Conservation (phyloP, 345 rosid species). For the Eucalyptus polyanthemos region DNA sequence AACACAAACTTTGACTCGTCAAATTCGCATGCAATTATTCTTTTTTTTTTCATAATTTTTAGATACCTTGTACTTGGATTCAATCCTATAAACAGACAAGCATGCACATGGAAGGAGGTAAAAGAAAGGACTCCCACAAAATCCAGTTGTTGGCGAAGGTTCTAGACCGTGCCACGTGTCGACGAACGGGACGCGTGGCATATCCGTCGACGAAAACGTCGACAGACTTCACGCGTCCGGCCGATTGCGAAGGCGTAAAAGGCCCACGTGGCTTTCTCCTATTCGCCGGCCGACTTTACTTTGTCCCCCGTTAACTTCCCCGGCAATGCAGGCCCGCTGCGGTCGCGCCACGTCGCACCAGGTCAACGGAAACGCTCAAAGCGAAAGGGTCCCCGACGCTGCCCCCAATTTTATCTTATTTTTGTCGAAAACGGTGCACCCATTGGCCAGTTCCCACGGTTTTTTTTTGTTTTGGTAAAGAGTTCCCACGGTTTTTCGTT, state of each 20-base stretch:
- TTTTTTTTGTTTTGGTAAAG: neutral
- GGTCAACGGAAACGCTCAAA: neutral
- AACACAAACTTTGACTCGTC: neutral
- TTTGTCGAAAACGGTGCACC: neutral
- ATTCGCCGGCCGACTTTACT: neutral
- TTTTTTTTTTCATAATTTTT: neutral
- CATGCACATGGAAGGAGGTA: accelerated
- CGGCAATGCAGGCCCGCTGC: neutral
- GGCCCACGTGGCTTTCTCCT: neutral
- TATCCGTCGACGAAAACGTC: neutral
- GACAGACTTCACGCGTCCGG: neutral
- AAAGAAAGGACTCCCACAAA: neutral
- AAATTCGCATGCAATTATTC: neutral
- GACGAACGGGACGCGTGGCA: neutral
- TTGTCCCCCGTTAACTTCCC: neutral
- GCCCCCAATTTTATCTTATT: too few relatives aligned
- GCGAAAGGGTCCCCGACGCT: neutral
- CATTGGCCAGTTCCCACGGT: neutral
- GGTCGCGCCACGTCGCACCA: neutral
- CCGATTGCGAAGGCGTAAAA: neutral
- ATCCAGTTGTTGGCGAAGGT: neutral
- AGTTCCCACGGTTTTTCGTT: neutral
- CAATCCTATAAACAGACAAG: neutral
- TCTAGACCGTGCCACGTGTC: neutral
- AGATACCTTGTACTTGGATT: neutral